Percentiles rank a stretch among this genome's conserved stretches.
Evolutionary conservation across 2,329 filamentous ascomycete species (phyloP).

Genomic region (Trichothecium sympodiale): DNA sequence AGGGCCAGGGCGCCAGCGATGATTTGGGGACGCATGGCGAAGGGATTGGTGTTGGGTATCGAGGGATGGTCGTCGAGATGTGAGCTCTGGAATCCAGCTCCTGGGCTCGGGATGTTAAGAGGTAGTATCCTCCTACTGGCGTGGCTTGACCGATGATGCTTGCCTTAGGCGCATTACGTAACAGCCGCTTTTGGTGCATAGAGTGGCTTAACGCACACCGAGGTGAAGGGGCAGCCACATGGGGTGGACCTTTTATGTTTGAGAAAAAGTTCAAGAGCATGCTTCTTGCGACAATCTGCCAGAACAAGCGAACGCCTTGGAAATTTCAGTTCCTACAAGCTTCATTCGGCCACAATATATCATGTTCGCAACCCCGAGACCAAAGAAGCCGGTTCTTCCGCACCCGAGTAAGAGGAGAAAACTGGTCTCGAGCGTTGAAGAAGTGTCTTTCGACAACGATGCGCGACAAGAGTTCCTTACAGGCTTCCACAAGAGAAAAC

Average conservation of each 20-base stretch:
- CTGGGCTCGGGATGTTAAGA: too few species aligned
- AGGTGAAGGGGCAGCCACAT: constrained; percentile 1
- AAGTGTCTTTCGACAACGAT: constrained; percentile 73
- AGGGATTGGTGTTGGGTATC: not conserved
- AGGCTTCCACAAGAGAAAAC: constrained; percentile 93
- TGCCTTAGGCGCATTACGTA: constrained; percentile 15
- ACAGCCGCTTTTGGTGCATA: constrained; percentile 9
- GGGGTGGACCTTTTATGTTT: not conserved
- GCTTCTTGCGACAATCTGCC: not conserved
- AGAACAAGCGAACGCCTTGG: not conserved
- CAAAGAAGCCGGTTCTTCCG: constrained; percentile 45
- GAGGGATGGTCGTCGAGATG: not conserved
- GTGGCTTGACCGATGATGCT: constrained; percentile 10
- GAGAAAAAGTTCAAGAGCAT: constrained; percentile 1
- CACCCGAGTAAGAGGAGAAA: constrained; percentile 59
- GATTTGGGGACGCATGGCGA: constrained; percentile 42
- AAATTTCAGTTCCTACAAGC: not conserved
- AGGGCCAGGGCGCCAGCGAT: constrained; percentile 40
- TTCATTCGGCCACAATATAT: constrained; percentile 1
- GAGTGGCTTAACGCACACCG: constrained; percentile 5
- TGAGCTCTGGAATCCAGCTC: not conserved
- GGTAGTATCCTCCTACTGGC: not conserved
- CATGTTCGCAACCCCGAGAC: constrained; percentile 46
- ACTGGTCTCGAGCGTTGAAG: constrained; percentile 49
- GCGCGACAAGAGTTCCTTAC: constrained; percentile 82